phyloP scores from a whole-genome alignment of 23 red algal species.

The Gracilaria caudata region DNA sequence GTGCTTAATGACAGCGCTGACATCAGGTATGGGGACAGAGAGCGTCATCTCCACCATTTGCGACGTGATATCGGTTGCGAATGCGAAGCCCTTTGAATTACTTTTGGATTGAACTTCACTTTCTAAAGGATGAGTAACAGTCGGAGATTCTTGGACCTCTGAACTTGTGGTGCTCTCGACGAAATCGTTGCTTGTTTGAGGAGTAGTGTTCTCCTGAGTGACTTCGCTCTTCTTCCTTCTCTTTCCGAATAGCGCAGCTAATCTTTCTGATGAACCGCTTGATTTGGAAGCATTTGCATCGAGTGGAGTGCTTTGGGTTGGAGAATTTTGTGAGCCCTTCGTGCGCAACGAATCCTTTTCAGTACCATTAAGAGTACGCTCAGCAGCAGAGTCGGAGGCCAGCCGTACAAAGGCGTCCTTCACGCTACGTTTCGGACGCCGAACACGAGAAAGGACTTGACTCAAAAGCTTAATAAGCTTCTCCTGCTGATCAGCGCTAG shows the following conservation, averaged over 20 bases:
- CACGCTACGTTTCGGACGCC: constrained; percentile 11
- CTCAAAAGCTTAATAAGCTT: background rate
- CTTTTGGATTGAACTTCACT: background rate
- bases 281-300: background rate
- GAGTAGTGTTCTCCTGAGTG: background rate
- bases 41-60: constrained; percentile 27
- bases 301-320: background rate
- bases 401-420: constrained; percentile 21
- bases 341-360: background rate
- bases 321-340: background rate
- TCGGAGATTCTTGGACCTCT: background rate
- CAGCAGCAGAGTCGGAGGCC: background rate
- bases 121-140: background rate
- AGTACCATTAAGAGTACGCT: background rate
- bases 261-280: background rate
- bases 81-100: background rate
- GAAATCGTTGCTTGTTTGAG: background rate
- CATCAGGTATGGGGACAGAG: constrained; percentile 14
- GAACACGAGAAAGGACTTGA: background rate
- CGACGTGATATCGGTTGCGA: constrained; percentile 15
- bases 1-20: constrained; percentile 4
- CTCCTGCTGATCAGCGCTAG: constrained; percentile 8
- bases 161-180: background rate
- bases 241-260: background rate
- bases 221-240: constrained; percentile 5